Base-by-base conservation (phyloP, 352 stramenopile species). In the Globisporangium recalcitrans region DNA sequence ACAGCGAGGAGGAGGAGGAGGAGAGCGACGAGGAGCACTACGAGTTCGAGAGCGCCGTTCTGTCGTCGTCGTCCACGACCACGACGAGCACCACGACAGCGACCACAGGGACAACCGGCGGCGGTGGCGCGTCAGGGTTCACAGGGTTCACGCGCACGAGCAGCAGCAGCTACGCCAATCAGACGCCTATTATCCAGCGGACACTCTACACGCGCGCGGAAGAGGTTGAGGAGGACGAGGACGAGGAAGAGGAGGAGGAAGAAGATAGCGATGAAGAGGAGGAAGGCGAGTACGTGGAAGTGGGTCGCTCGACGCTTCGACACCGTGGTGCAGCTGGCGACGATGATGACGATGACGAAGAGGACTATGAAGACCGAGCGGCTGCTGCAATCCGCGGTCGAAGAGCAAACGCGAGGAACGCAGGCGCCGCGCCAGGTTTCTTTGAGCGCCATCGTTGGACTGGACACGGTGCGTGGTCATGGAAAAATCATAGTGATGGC, bases 171-270 rank as follows among this genome's bases (percentile, higher is more conserved):
- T 66, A 69, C 24, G 69, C 61, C 0, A 70, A 73, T 13, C 68
- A 67, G 31, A 88, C 82, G 24, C 78, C 82, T 11, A 71, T 78
- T 0, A 76, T 91, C 52, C 82, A 87, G 48, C 74, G 80, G 31
- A 87, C 77, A 58, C 69, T 91, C n/a, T 65, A 73, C 47, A 70
- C 85, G 65, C 69, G 69, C 13, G 70, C 72, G 22, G 73, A 69
- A 8, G 78, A 77, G 11, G 48, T 82, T 11, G 75, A 79, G 3
- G 67, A 74, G 0, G 58, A 62, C 8, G 64, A 73, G 0, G 62
- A 71, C 10, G 73, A 79, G 0, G 67, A 75, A 8, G 53, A 77
- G 16, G 64, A 77, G 29, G 77, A 69, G 3, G 68, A 81, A 29
- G 63, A 79, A 1, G 60, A 82, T 34, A 70, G 74, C 14, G 65